Conservation (phyloP, 768 basidiomycete species). For the Amanita rubescens region DNA sequence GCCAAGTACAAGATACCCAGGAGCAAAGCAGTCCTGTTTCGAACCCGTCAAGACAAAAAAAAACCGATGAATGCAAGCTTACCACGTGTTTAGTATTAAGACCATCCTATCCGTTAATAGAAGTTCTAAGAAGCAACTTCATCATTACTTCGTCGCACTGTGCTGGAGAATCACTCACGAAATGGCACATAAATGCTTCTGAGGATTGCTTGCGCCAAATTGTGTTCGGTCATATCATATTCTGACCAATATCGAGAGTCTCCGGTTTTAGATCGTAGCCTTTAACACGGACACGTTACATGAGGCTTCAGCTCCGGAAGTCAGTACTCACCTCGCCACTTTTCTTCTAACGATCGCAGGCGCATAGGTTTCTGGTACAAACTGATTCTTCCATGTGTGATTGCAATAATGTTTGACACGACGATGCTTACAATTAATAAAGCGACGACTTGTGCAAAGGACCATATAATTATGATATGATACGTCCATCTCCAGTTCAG, state of each 20-base stretch:
- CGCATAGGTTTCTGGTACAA: constrained; percentile 67
- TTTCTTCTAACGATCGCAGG: constrained; percentile 57
- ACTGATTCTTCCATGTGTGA: constrained; percentile 21
- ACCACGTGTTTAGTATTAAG: constrained; percentile 65
- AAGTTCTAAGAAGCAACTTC: constrained; percentile 35
- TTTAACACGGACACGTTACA: constrained; percentile 16
- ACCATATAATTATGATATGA: constrained; percentile 65
- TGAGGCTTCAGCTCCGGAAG: not conserved
- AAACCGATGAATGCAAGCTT: constrained; percentile 32
- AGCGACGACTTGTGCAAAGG: constrained; percentile 41
- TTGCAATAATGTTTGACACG: too few relatives aligned
- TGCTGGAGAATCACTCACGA: constrained; percentile 31
- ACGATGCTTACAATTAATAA: constrained; percentile 41
- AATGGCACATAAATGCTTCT: constrained; percentile 68
- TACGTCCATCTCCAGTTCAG: constrained; percentile 74
- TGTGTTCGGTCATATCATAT: constrained; percentile 42
- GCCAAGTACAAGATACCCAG: constrained; percentile 58
- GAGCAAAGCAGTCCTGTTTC: constrained; percentile 50
- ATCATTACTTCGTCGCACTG: not conserved
- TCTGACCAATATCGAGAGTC: constrained; percentile 51
- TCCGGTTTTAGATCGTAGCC: constrained; percentile 49
- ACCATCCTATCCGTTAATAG: constrained; percentile 70
- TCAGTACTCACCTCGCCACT: constrained; percentile 37
- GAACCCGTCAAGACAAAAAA: constrained; percentile 2
- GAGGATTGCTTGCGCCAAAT: constrained; percentile 38